Evolutionary conservation across 495 filamentous ascomycete genomes (phyloP), one percentile per base, ranked within the genome.

Genomic region (Hyaloscypha finlandica): DNA sequence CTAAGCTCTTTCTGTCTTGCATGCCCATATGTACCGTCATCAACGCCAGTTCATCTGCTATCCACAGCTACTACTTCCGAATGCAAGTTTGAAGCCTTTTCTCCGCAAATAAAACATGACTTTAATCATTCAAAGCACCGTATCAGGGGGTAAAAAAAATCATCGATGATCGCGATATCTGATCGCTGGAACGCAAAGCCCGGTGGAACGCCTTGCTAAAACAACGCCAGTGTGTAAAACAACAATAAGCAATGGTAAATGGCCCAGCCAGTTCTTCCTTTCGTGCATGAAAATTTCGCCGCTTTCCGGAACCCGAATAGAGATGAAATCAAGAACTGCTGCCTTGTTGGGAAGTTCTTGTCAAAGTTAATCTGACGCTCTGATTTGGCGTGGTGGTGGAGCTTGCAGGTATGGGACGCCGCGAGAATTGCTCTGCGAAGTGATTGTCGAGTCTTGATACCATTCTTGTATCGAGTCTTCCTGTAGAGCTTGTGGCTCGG

Each of bases 121-220:
- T 48, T 48, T 48, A 48, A 48, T 37, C 14, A 58, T 19, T 33
- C 16, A 63, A 63, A 32, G 22, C 22, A 55, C 31, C 61, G 45
- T 53, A 54, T 54, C 6, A 19, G 53, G 29, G 30, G 29, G 42
- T 25, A 1, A 52, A 33, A 5, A 3, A 53, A 56, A 64, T 35
- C 42, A 19, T 48, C 16, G 42, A 48, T 48, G 42, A 48, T 48
- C 42, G 42, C 42, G 42, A 48, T 56, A 11, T 29, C 6, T 25
- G 19, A 56, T 56, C 53, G 53, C 53, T 31, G 37, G 9, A 65
- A 65, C 53, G 35, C 20, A 59, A 66, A 51, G 45, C 33, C 39
- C 64, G 31, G 31, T 66, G 56, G 39, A 66, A 66, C 64, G 64
- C 64, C 64, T 66, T 66, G 64, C 64, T 58, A 59, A 48, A 66